Base-by-base conservation (phyloP, 2,329 filamentous ascomycete species). In the Zymoseptoria crescenta region DNA sequence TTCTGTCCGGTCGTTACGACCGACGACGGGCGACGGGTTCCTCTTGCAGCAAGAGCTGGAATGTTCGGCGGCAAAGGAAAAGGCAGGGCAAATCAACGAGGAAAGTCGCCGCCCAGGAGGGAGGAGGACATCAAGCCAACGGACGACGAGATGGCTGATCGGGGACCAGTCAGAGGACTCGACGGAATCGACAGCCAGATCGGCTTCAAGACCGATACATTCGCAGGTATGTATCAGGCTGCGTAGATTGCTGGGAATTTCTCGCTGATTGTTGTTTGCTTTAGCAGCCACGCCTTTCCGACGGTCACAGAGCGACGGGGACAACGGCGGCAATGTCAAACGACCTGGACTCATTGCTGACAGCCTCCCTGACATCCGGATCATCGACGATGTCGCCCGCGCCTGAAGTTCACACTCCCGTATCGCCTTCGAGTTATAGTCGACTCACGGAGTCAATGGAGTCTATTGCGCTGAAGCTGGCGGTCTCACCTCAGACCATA, bases 1-100 rank as follows among this genome's bases (percentile, higher is more conserved):
- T 72, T 72, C 61, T 67, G 63, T 61, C 65, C 67, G 20, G 65
- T 68, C 56, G 70, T 66, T 48, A 59, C 66, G 62, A 72, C 70
- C 61, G 70, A 72, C 62, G 70, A 72, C 55, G 70, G 70, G 50
- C 59, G 67, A 52, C 63, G 62, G 55, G 62, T 72, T 59, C 68
- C 70, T 59, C 61, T 72, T 59, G 55, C 65, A 49, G 57, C 62
- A 45, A 59, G 61, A 49, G 28, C 57, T 55, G 58, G 56, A 52
- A 52, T 56, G 58, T 51, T 51, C 54, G 54, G 58, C 57, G 59
- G 60, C 49, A 57, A 63, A 57, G 57, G 60, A 51, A 57, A 65
- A 54, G 54, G 56, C 30, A 52, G 58, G 28, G 10, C 51, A 27
- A 52, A 27, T 29, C 52, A 53, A 21, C 55, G 68, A 60, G 63